Base-by-base conservation (phyloP, 805 yeast genomes). In the Priceomyces melissophilus region DNA sequence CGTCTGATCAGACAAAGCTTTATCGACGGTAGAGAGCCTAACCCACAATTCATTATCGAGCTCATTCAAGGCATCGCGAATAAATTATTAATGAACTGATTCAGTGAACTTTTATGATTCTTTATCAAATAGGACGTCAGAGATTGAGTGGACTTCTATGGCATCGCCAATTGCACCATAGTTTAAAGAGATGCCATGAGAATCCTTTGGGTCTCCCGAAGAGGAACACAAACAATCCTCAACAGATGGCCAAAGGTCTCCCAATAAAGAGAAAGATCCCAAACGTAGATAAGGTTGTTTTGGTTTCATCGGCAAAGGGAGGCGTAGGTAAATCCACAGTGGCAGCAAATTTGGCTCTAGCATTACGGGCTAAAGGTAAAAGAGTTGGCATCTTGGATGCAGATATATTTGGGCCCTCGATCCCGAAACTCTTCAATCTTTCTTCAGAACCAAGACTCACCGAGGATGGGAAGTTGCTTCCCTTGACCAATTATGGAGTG, bases 281-380 rank as follows among this genome's bases (percentile, higher is more conserved):
- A 0, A 76, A 76, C n/a, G 91, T 84, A 2, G 61, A 68, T 6
- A 79, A 74, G 38, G 71, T 86, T 2, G 46, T 87, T 1, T 69
- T 86, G 2, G 89, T 84, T 0, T 73, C 88, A 0, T 82, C 89
- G 2, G 87, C 87, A 2, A 84, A 84, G 55, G 91, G 91, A 2
- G 91, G 91, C 0, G 91, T 84, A 9, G 91, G 91, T 0, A 84
- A 84, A 55, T 82, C 89, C 1, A 84, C 91, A 0, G 86, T 84
- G 1, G 65, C 83, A 1, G 80, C 79, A 6, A 87, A 87, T 50
- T 49, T 83, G 9, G 90, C 95, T 0, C 54, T 82, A 29, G 75
- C 87, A 0, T 59, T 87, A 37, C 75, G 75, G 31, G 54, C 66
- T 20, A 53, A 61, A 23, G 84, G 85, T 1, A 63, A 75, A 32